phyloP scores from a whole-genome alignment of 2,329 filamentous ascomycete species.

The Colletotrichum lupini region DNA sequence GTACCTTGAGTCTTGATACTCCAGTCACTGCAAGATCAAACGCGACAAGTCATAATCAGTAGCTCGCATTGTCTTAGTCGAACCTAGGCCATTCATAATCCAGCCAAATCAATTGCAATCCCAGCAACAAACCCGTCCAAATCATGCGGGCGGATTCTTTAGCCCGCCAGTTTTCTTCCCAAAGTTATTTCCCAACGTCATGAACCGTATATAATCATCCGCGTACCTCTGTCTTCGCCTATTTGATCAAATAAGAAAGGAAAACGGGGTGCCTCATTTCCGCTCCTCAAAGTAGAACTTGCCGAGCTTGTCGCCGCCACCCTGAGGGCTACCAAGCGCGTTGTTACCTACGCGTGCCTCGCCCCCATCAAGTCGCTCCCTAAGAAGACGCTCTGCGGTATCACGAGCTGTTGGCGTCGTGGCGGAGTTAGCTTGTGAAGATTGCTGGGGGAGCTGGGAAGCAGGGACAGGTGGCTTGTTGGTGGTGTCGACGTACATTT shows the following conservation, averaged over 20 bases:
- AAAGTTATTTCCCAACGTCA: neutral
- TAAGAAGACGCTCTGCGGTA: constrained; percentile 73
- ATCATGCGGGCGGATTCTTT: constrained; percentile 14
- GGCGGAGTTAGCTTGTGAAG: constrained; percentile 35
- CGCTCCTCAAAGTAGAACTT: constrained; percentile 71
- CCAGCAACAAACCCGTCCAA: constrained; percentile 4
- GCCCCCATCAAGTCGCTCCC: constrained; percentile 66
- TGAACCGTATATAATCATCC: neutral
- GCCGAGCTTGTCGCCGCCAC: constrained; percentile 60
- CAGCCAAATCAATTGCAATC: constrained; percentile 7
- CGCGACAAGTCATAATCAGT: neutral
- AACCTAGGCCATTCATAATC: constrained; percentile 15
- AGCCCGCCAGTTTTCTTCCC: neutral
- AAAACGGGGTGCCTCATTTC: constrained; percentile 35
- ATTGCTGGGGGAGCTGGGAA: constrained; percentile 44
- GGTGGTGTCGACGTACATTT: constrained; percentile 73
- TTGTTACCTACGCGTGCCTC: constrained; percentile 52
- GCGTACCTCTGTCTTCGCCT: too few relatives aligned
- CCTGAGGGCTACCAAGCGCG: constrained; percentile 56
- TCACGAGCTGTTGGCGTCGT: constrained; percentile 53
- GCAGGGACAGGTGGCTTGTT: constrained; percentile 66
- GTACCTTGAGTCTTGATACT: too few relatives aligned
- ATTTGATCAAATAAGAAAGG: neutral
- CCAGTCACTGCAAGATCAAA: too few relatives aligned
- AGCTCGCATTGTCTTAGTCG: constrained; percentile 25